A percentile compares a stretch with the other conserved stretches of the same genome.
These are phyloP conservation scores for Cardiospermum halicacabum DNA, from an alignment of 345 rosid species.

Conservation along the genomic window DNA sequence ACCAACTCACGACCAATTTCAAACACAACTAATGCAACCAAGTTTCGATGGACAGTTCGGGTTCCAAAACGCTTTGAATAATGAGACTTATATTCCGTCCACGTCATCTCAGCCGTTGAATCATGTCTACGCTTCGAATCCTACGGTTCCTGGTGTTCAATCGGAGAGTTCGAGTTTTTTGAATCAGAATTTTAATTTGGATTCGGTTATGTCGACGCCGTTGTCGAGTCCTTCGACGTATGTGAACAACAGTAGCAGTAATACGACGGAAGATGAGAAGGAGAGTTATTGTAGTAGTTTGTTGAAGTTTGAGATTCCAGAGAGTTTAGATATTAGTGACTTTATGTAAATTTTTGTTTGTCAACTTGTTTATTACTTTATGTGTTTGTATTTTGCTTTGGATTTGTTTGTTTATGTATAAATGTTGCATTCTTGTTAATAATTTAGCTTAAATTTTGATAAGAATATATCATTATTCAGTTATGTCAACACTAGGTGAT, in stretches of 20 bases:
- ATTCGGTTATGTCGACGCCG: constrained; percentile 57
- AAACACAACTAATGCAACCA: constrained; percentile 27
- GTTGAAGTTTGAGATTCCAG: constrained; percentile 72
- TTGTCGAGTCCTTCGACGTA: constrained; percentile 42
- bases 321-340: constrained; percentile 56
- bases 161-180: constrained; percentile 31
- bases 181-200: constrained; percentile 41
- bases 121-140: constrained; percentile 12
- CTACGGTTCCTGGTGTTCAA: constrained; percentile 12
- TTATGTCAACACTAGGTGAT: background rate
- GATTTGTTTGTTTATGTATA: background rate
- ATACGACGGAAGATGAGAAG: constrained; percentile 60
- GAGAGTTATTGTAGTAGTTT: constrained; percentile 69
- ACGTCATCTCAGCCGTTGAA: constrained; percentile 19
- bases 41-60: constrained; percentile 16
- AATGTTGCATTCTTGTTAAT: constrained; percentile 20
- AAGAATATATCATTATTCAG: background rate
- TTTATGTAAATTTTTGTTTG: constrained; percentile 40
- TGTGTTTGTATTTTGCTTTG: background rate
- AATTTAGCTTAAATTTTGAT: too few species aligned
- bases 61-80: constrained; percentile 16
- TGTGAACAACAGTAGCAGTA: constrained; percentile 44
- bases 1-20: constrained; percentile 16
- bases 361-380: background rate
- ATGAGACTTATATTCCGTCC: constrained; percentile 19